Evolutionary conservation across 768 basidiomycete species (phyloP), one percentile per base, ranked within the genome.

Genomic region (Psilocybe cubensis): DNA sequence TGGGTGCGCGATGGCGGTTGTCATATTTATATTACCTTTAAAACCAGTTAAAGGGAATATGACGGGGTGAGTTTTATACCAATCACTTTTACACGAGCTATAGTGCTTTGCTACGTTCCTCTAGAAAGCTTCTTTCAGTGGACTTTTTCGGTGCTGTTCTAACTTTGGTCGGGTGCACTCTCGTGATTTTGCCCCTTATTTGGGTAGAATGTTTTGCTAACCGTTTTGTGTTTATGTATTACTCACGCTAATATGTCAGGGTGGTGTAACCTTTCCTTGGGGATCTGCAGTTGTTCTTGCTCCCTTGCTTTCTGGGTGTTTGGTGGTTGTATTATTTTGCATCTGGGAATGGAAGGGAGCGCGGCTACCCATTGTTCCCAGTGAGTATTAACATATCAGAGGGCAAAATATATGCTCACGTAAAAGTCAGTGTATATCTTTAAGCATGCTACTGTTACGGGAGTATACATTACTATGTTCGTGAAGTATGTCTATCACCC

Each of bases 191-290:
- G 6, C 88, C 88, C 0, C 76, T 92, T 14, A 88, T 89, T 27
- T 91, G 89, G 88, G 86, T 85, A 60, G 14, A 79, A 65, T 4
- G 28, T 23, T 18, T 56, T 14, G 12, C 12, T 38, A 38, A 4
- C 7, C 40, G 23, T 10, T n/a, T n/a, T n/a, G n/a, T 17, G 14
- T 14, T 0, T 24, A 38, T 4, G 12, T 25, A 11, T 12, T 18
- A 10, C 8, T 41, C 9, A 12, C 18, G 38, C 21, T 10, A 1
- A 1, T 4, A 20, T 4, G 18, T 25, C 60, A 88, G 87, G 89
- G 88, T 24, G 89, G 91, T 0, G 81, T 86, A 0, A 85, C 84
- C 1, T 90, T 89, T 62, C 79, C 88, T 1, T 92, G 90, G 91
- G 73, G 68, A 6, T 90, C 88, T 0, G 81, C 87, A 0, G 75